Evolutionary conservation across 176 grass and related monocot genomes (phyloP), one percentile per base, ranked within the genome.

Genomic region (Carex littledalei): DNA sequence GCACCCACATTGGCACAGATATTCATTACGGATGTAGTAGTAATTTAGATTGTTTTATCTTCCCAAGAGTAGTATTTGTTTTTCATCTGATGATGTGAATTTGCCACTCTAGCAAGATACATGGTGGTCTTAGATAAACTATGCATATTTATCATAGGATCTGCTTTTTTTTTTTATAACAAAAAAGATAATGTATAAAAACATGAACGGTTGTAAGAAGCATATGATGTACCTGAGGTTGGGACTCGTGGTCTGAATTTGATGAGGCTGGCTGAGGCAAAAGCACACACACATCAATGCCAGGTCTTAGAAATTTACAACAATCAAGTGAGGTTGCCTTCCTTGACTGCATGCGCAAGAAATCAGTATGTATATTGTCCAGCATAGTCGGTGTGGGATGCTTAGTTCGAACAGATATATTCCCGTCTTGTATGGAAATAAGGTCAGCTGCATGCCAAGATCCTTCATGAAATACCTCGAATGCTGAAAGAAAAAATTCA

Each of bases 361-460:
- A 84, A 83, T 90, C 88, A 18, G 86, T 77, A 80, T 85, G 43
- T 24, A 94, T 81, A 31, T 81, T 88, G 73, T 89, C 83, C 37
- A 88, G 82, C 6, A 86, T 13, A 11, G 60, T 82, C 13, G 84
- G 84, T 58, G 83, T 86, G 45, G 68, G 64, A 71, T 63, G 26
- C 57, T 70, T 52, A 66, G 92, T 86, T 59, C 84, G 87, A 50
- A 93, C 84, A 70, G 83, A 87, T 15, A 92, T 75, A 41, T 67
- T 26, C 3, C 95, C 92, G 63, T 85, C 76, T 85, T 87, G 86
- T 91, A 98, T 90, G 79, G 72, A 87, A 81, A 98, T 83, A 77
- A 82, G 82, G 87, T 89, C 81, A 57, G 87, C 84, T 68, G 84
- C 92, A 86, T 94, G 95, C 95, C 95, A 94, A 13, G 91, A 93